A percentile compares a stretch with the other conserved stretches of the same genome.
Conservation (phyloP, 2,329 filamentous ascomycete genomes). For the Penicillium concentricum region DNA sequence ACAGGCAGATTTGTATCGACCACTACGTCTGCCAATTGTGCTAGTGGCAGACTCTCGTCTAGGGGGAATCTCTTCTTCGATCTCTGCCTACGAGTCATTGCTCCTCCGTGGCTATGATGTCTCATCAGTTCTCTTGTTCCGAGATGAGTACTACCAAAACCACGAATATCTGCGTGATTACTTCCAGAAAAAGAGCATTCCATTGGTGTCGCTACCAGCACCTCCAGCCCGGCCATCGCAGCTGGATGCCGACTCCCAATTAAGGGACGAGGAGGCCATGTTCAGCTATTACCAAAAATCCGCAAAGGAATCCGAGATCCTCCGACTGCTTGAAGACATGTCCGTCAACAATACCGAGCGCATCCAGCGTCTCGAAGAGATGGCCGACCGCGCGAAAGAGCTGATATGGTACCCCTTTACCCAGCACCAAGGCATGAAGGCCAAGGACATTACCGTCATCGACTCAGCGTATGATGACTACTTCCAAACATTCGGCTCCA, state of each 20-base stretch:
- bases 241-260: slow-evolving; percentile 30
- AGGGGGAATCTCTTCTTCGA: slow-evolving; percentile 77
- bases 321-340: slow-evolving; percentile 53
- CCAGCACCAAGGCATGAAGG: slow-evolving; percentile 66
- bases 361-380: slow-evolving; percentile 58
- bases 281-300: slow-evolving; percentile 60
- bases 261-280: slow-evolving; percentile 60
- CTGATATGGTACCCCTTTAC: slow-evolving; percentile 87
- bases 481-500: slow-evolving; percentile 63
- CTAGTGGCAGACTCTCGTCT: slow-evolving; percentile 73
- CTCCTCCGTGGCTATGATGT: slow-evolving; percentile 76
- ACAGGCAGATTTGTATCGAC: slow-evolving; percentile 75
- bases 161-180: slow-evolving; percentile 66
- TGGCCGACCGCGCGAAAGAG: slow-evolving; percentile 61
- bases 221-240: slow-evolving; percentile 54
- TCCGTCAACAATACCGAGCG: slow-evolving; percentile 55
- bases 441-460: slow-evolving; percentile 67
- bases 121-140: slow-evolving; percentile 67
- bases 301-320: slow-evolving; percentile 41
- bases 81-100: slow-evolving; percentile 77
- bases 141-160: slow-evolving; percentile 65
- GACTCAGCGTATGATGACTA: slow-evolving; percentile 78
- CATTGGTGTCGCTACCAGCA: slow-evolving; percentile 55
- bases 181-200: slow-evolving; percentile 61
- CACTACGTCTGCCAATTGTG: slow-evolving; percentile 69